phyloP scores from a whole-genome alignment of 176 grass and related monocot genomes.

The Canna indica region DNA sequence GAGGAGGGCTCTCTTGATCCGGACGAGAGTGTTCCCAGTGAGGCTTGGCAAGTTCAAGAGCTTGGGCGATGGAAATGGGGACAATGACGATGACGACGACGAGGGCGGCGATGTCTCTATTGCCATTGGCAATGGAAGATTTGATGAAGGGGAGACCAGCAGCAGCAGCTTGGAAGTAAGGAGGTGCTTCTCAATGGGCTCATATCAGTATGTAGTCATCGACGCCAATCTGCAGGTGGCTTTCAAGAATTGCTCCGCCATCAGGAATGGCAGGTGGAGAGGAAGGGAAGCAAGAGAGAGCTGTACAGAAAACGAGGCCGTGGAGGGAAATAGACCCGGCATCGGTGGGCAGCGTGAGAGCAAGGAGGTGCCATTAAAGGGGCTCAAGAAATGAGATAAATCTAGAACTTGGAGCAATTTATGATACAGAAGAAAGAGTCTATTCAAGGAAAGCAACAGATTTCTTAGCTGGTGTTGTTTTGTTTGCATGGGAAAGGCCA shows the following conservation, averaged over 20 bases:
- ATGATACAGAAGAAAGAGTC: too few species aligned
- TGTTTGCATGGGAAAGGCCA: not conserved
- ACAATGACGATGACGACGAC: conserved; percentile 40
- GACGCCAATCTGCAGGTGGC: conserved; percentile 59
- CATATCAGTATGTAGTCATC: conserved; percentile 76
- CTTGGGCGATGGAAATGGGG: too few species aligned
- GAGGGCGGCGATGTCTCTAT: conserved; percentile 21
- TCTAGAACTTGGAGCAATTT: too few species aligned
- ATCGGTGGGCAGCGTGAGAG: conserved; percentile 66
- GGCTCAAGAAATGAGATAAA: too few species aligned
- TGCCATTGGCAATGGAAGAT: conserved; percentile 28
- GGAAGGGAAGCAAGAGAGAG: conserved; percentile 29
- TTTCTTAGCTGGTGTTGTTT: not conserved
- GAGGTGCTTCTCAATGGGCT: conserved; percentile 85
- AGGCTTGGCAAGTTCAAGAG: too few species aligned
- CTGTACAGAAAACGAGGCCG: conserved; percentile 34
- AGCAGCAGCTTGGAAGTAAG: too few species aligned
- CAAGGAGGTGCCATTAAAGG: too few species aligned
- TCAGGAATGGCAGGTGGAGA: conserved; percentile 12
- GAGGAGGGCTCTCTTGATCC: too few species aligned
- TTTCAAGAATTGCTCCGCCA: conserved; percentile 20
- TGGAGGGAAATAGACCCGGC: conserved; percentile 54
- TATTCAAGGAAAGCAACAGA: too few species aligned
- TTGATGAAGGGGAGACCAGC: conserved; percentile 65
- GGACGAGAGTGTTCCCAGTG: too few species aligned